Evolutionary conservation across 345 rosid species (phyloP).

Genomic region (Psidium friedrichsthalianum): DNA sequence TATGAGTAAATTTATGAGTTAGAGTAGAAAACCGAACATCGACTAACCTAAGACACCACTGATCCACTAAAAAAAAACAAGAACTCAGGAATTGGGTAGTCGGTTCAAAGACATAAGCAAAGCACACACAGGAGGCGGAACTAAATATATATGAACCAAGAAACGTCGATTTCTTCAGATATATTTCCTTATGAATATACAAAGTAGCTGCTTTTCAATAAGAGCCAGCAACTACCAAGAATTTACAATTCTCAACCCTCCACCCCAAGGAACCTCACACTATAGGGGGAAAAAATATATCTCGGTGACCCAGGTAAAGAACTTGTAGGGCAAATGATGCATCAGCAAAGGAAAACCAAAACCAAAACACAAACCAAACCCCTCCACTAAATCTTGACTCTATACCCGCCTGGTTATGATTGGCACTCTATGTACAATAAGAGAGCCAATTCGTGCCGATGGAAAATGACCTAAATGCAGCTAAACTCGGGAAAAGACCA

Average conservation of each 20-base stretch:
- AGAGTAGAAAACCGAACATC: neutral
- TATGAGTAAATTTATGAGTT: neutral
- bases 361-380: neutral
- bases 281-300: neutral
- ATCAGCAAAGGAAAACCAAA: neutral
- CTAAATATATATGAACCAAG: neutral
- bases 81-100: neutral
- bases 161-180: neutral
- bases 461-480: slow-evolving; percentile 7
- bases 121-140: neutral
- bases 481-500: slow-evolving; percentile 5
- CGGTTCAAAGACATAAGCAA: neutral
- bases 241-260: slow-evolving; percentile 42
- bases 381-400: neutral
- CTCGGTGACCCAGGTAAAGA: neutral
- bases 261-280: neutral
- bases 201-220: slow-evolving; percentile 18
- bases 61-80: neutral
- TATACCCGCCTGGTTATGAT: neutral
- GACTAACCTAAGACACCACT: neutral
- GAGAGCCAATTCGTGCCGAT: neutral
- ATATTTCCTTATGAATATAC: slow-evolving; percentile 1
- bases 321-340: neutral
- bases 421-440: neutral
- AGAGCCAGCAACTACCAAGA: slow-evolving; percentile 24